Conservation (phyloP, 768 basidiomycete species). For the Lepiota venenata region DNA sequence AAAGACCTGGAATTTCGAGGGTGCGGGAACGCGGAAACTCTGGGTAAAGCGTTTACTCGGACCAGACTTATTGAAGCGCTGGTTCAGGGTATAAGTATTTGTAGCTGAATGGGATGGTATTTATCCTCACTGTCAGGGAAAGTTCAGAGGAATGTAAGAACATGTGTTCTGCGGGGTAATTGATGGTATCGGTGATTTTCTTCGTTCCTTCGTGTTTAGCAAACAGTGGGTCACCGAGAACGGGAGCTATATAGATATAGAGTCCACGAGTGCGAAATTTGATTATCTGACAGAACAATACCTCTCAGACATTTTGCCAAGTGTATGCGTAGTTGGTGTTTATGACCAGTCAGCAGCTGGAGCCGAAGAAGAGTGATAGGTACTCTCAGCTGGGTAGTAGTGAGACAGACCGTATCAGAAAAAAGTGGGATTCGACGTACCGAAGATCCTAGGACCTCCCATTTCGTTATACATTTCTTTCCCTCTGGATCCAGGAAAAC, state of each 20-base stretch:
- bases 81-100: conserved; percentile 3
- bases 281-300: conserved; percentile 15
- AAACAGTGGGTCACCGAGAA: conserved; percentile 59
- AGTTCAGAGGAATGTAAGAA: conserved; percentile 61
- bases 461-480: conserved; percentile 45
- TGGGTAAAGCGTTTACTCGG: conserved; percentile 48
- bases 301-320: conserved; percentile 48
- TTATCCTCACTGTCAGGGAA: conserved; percentile 47
- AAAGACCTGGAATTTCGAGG: conserved; percentile 48
- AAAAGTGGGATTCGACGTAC: conserved; percentile 31
- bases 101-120: not conserved
- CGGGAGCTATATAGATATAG: conserved; percentile 44
- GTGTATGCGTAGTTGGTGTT: conserved; percentile 73
- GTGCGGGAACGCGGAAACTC: conserved; percentile 54
- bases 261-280: not conserved
- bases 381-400: conserved; percentile 28
- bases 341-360: conserved; percentile 56
- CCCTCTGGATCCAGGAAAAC: conserved; percentile 33
- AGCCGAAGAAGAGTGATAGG: conserved; percentile 59
- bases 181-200: conserved; percentile 20
- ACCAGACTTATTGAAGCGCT: conserved; percentile 48
- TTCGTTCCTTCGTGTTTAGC: conserved; percentile 31
- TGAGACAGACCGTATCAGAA: not conserved
- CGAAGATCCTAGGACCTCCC: conserved; percentile 58
- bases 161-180: conserved; percentile 42